phyloP scores from a whole-genome alignment of 1,284 basidiomycete species.

The Austroboletus novae-zelandiae region DNA sequence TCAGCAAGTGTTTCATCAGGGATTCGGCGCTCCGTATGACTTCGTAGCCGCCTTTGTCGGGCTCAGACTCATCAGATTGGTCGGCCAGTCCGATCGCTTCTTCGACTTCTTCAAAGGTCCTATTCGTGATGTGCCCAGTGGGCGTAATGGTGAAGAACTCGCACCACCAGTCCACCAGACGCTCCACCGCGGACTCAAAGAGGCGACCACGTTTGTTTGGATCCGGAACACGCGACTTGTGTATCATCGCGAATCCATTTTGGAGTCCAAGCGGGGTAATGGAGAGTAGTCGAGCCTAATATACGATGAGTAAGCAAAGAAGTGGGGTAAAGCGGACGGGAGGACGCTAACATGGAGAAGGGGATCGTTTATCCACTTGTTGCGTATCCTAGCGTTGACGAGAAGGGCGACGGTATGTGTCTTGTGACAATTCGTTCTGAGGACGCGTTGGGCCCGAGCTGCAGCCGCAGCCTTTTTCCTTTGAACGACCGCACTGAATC shows the following conservation, averaged over 20 bases:
- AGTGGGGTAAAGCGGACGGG: constrained; percentile 16
- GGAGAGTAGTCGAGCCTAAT: constrained; percentile 81
- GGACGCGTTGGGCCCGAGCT: constrained; percentile 61
- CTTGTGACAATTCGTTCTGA: constrained; percentile 82
- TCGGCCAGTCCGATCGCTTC: constrained; percentile 33
- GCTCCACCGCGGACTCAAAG: constrained; percentile 77
- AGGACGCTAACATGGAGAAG: constrained; percentile 66
- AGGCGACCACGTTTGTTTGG: constrained; percentile 75
- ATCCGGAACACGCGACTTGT: constrained; percentile 82
- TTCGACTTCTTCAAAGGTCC: constrained; percentile 72
- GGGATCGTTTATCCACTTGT: constrained; percentile 82
- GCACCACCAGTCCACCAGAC: constrained; percentile 83
- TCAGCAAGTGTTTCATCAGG: constrained; percentile 85
- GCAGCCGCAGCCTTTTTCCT: constrained; percentile 48
- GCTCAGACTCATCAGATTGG: constrained; percentile 35
- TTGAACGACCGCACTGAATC: constrained; percentile 10
- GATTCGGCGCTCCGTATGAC: constrained; percentile 75
- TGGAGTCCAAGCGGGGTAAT: constrained; percentile 78
- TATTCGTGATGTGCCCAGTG: constrained; percentile 67
- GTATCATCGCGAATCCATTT: constrained; percentile 75
- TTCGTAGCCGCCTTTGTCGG: constrained; percentile 64
- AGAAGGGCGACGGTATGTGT: constrained; percentile 82
- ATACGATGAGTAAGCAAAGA: constrained; percentile 6
- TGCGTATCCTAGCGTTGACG: constrained; percentile 73
- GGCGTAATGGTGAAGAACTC: constrained; percentile 64